Conservation (phyloP, 1,284 basidiomycete species). For the Malassezia globosa region DNA sequence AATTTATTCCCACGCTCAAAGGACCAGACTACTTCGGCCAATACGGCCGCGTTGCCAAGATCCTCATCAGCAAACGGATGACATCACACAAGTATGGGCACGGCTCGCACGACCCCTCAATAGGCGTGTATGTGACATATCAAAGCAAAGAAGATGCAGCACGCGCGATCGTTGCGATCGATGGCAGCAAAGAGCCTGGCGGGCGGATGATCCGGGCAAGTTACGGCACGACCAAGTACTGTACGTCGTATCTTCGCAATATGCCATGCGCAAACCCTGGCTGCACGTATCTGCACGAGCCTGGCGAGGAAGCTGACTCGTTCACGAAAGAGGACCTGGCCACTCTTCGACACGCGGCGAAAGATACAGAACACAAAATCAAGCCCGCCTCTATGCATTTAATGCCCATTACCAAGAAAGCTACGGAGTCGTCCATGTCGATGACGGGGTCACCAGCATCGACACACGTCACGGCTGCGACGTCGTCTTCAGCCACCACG, state of each 20-base stretch:
- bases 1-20: conserved; percentile 87
- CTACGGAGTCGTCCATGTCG: conserved; percentile 13
- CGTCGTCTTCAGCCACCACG: conserved; percentile 1
- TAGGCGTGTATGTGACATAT: conserved; percentile 94
- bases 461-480: conserved; percentile 9
- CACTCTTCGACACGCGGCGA: conserved; percentile 43
- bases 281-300: conserved; percentile 92
- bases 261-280: conserved; percentile 72
- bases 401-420: conserved; percentile 22
- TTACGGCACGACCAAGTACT: conserved; percentile 95
- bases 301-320: conserved; percentile 94
- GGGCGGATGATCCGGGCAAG: conserved; percentile 62
- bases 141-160: conserved; percentile 88
- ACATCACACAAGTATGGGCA: conserved; percentile 54
- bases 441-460: neutral
- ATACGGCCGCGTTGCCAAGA: conserved; percentile 94
- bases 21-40: conserved; percentile 96
- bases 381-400: conserved; percentile 33
- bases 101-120: conserved; percentile 57
- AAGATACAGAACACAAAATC: conserved; percentile 43
- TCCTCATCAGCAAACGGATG: conserved; percentile 80
- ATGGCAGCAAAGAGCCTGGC: conserved; percentile 59
- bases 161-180: conserved; percentile 79
- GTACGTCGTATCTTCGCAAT: conserved; percentile 84
- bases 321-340: conserved; percentile 50